phyloP scores from a whole-genome alignment of 2,329 filamentous ascomycete genomes.

The Colletotrichum tropicale region DNA sequence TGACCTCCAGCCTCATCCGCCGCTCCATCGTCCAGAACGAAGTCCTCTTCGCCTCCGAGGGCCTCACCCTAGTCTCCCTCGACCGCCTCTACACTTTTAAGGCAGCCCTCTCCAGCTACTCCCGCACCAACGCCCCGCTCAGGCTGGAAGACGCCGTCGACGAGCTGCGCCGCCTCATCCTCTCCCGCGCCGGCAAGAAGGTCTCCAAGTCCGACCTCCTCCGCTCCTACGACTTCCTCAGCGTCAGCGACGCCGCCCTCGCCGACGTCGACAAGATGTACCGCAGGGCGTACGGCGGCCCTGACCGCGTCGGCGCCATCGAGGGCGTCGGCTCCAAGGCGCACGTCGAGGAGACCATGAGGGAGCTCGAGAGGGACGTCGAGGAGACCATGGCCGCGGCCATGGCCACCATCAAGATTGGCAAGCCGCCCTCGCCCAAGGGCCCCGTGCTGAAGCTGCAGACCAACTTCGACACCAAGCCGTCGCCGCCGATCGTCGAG shows the following conservation, averaged over 20 bases:
- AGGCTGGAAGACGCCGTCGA: conserved; percentile 67
- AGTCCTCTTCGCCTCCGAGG: conserved; percentile 63
- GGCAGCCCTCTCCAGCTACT: conserved; percentile 61
- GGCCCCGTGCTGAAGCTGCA: conserved; percentile 44
- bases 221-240: conserved; percentile 62
- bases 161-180: conserved; percentile 63
- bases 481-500: neutral
- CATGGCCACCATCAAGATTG: conserved; percentile 1
- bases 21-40: conserved; percentile 65
- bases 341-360: conserved; percentile 9
- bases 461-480: conserved; percentile 41
- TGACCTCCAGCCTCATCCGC: conserved; percentile 57
- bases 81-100: conserved; percentile 71
- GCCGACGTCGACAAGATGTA: conserved; percentile 62
- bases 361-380: conserved; percentile 3
- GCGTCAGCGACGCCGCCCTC: conserved; percentile 53
- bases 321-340: conserved; percentile 36
- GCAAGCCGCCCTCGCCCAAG: conserved; percentile 21
- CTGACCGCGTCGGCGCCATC: conserved; percentile 49
- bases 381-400: conserved; percentile 5
- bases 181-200: conserved; percentile 55
- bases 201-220: conserved; percentile 56
- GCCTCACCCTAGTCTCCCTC: conserved; percentile 63
- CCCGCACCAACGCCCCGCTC: conserved; percentile 44
- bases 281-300: conserved; percentile 58